Evolutionary conservation across 768 basidiomycete species (phyloP).

Genomic region (Lactarius hengduanensis): DNA sequence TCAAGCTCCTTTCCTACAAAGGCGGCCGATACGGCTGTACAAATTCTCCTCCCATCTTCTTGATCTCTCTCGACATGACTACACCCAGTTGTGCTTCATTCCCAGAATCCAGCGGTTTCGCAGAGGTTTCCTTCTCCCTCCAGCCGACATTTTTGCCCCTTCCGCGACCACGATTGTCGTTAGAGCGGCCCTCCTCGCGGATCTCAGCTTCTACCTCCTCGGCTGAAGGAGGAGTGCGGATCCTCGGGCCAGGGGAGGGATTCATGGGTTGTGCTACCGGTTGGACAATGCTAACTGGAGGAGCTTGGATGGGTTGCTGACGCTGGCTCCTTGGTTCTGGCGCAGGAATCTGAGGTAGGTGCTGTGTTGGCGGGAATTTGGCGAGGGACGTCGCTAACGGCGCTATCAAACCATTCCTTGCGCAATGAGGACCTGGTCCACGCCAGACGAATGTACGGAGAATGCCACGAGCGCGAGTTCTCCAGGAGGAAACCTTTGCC

Average conservation of each 20-base stretch:
- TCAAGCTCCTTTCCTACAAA: slow-evolving; percentile 87
- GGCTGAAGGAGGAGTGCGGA: slow-evolving; percentile 62
- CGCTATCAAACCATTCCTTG: slow-evolving; percentile 82
- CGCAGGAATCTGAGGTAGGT: slow-evolving; percentile 31
- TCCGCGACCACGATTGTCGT: slow-evolving; percentile 52
- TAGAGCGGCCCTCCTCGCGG: slow-evolving; percentile 54
- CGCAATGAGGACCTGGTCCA: slow-evolving; percentile 85
- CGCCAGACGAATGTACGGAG: slow-evolving; percentile 86
- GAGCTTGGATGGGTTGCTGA: slow-evolving; percentile 27
- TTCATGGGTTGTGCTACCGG: slow-evolving; percentile 27
- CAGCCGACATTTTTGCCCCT: slow-evolving; percentile 60
- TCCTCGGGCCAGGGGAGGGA: slow-evolving; percentile 40
- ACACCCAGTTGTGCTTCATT: slow-evolving; percentile 56
- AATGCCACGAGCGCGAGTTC: slow-evolving; percentile 83
- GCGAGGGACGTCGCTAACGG: slow-evolving; percentile 51
- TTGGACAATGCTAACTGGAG: slow-evolving; percentile 23
- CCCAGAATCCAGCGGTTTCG: slow-evolving; percentile 37
- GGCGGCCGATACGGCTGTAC: slow-evolving; percentile 70
- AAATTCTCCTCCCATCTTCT: slow-evolving; percentile 80
- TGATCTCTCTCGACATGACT: slow-evolving; percentile 71
- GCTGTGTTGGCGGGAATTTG: slow-evolving; percentile 58
- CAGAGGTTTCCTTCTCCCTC: slow-evolving; percentile 53
- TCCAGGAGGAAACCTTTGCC: slow-evolving; percentile 70
- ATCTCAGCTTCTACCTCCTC: slow-evolving; percentile 73
- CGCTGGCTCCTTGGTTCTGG: slow-evolving; percentile 29